Evolutionary conservation across 2,329 filamentous ascomycete genomes (phyloP).

Genomic region (Aspergillus viridinutans): DNA sequence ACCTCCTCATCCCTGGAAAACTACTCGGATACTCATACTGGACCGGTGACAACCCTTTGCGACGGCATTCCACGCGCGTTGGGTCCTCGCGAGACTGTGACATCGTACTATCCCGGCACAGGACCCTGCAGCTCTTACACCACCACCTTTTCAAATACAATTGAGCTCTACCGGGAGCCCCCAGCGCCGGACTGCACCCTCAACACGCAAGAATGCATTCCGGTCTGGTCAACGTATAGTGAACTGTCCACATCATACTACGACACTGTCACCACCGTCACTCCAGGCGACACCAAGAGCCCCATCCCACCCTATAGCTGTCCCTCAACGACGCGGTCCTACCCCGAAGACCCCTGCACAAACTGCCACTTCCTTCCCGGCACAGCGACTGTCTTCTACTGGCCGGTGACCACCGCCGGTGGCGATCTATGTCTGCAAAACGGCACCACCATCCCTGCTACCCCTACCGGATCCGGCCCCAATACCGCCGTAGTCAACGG

Average conservation of each 20-base stretch:
- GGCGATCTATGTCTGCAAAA: conserved; percentile 18
- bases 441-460: conserved; percentile 15
- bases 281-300: conserved; percentile 16
- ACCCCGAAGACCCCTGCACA: conserved; percentile 16
- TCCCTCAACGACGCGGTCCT: conserved; percentile 9
- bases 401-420: conserved; percentile 17
- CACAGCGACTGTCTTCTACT: conserved; percentile 22
- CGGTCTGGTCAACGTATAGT: conserved; percentile 19
- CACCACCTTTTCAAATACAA: not conserved
- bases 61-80: conserved; percentile 17
- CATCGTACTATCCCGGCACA: conserved; percentile 15
- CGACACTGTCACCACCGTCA: conserved; percentile 1
- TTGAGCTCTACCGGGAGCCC: conserved; percentile 9
- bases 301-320: conserved; percentile 14
- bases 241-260: conserved; percentile 8
- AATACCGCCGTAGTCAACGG: conserved; percentile 19
- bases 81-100: conserved; percentile 13
- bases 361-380: conserved; percentile 19
- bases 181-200: conserved; percentile 11
- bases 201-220: conserved; percentile 15
- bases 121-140: conserved; percentile 12
- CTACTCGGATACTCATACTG: conserved; percentile 14
- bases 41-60: conserved; percentile 20
- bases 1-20: conserved; percentile 8
- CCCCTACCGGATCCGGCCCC: conserved; percentile 9